Conservation (phyloP, 2,329 filamentous ascomycete genomes). For the Onygenales sp. region DNA sequence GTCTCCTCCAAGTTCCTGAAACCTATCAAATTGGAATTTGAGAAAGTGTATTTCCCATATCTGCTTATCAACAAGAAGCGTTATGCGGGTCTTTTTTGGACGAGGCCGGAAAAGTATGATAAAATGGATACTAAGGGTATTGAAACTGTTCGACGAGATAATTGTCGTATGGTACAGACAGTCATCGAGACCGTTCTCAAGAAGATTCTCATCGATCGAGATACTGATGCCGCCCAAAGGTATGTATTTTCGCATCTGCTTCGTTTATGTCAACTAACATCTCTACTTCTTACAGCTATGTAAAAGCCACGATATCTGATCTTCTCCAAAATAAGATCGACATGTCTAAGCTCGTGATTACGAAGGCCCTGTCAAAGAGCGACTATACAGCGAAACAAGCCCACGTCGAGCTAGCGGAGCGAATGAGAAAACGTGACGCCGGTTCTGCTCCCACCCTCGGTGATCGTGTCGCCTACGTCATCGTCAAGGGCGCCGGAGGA, state of each 20-base stretch:
- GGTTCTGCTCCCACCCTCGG: slow-evolving; percentile 87
- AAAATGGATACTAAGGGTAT: slow-evolving; percentile 99
- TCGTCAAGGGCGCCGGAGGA: slow-evolving; percentile 80
- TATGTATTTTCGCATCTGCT: slow-evolving; percentile 40
- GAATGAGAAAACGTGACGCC: slow-evolving; percentile 94
- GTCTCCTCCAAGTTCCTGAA: slow-evolving; percentile 91
- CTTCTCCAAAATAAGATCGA: slow-evolving; percentile 95
- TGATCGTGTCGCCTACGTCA: slow-evolving; percentile 96
- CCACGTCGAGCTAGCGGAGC: slow-evolving; percentile 86
- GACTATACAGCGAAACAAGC: slow-evolving; percentile 90
- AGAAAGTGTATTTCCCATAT: slow-evolving; percentile 98
- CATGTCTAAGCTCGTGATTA: slow-evolving; percentile 98
- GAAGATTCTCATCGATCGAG: slow-evolving; percentile 90
- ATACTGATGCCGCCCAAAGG: slow-evolving; percentile 86
- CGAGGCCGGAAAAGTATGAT: slow-evolving; percentile 85
- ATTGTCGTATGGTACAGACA: slow-evolving; percentile 88
- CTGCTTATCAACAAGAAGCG: slow-evolving; percentile 99
- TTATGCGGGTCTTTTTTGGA: slow-evolving; percentile 97
- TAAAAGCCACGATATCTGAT: slow-evolving; percentile 92
- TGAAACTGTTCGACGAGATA: slow-evolving; percentile 93
- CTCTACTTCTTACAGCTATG: slow-evolving; percentile 53
- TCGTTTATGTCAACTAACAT: slow-evolving; percentile 26
- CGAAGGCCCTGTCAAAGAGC: slow-evolving; percentile 85
- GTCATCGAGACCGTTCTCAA: slow-evolving; percentile 94
- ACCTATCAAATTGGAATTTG: slow-evolving; percentile 97